Conservation (phyloP, 495 filamentous ascomycete species). For the Hyaloscypha hepaticicola region DNA sequence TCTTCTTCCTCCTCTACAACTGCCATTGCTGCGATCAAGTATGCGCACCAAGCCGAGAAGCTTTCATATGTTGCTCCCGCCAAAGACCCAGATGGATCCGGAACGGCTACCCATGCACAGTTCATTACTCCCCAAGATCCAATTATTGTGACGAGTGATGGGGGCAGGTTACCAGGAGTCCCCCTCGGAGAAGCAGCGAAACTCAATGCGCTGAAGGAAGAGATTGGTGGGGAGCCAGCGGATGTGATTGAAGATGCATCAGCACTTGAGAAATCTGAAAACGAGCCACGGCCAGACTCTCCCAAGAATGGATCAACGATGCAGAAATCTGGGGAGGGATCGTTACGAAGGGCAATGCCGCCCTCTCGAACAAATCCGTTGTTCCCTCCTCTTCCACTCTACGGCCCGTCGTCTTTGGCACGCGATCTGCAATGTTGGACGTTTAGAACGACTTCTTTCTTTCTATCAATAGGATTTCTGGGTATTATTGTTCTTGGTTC, state of each 20-base stretch:
- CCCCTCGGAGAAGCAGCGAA: slow-evolving; percentile 64
- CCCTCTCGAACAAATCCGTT: slow-evolving; percentile 73
- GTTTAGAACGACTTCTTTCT: slow-evolving; percentile 64
- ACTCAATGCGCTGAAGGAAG: slow-evolving; percentile 61
- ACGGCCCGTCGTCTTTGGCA: slow-evolving; percentile 67
- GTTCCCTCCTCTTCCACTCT: slow-evolving; percentile 84
- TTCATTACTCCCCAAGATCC: slow-evolving; percentile 71
- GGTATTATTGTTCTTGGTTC: slow-evolving; percentile 72
- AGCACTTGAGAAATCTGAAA: slow-evolving; percentile 20
- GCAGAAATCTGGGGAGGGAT: slow-evolving; percentile 34
- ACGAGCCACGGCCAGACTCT: background rate
- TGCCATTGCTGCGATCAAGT: slow-evolving; percentile 26
- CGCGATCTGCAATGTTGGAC: slow-evolving; percentile 60
- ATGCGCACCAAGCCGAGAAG: slow-evolving; percentile 58
- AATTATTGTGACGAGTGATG: slow-evolving; percentile 65
- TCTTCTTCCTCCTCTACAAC: slow-evolving; percentile 9
- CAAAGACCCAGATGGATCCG: slow-evolving; percentile 20
- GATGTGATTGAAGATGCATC: slow-evolving; percentile 21
- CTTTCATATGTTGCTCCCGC: slow-evolving; percentile 47
- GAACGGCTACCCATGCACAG: slow-evolving; percentile 58
- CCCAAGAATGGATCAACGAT: slow-evolving; percentile 9
- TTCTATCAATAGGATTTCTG: slow-evolving; percentile 76
- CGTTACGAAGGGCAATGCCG: slow-evolving; percentile 46
- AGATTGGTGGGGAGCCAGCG: slow-evolving; percentile 38
- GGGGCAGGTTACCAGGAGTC: slow-evolving; percentile 61